phyloP scores from a whole-genome alignment of 1,284 basidiomycete species.

The Irpex sp. region DNA sequence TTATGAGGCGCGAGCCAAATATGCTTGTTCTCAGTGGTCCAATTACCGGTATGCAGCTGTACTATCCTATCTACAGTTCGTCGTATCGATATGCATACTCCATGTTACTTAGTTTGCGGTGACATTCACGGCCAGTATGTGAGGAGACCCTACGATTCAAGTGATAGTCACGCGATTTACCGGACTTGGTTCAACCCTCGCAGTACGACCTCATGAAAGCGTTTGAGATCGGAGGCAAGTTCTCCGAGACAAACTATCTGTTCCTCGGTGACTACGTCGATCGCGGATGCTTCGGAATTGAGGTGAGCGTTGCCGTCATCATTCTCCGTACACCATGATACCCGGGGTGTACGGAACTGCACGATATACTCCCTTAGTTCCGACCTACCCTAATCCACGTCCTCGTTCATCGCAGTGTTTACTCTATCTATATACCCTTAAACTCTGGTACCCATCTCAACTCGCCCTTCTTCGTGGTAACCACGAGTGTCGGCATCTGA shows the following conservation, averaged over 20 bases:
- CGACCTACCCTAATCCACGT: background rate
- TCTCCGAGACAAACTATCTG: constrained; percentile 87
- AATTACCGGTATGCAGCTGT: constrained; percentile 71
- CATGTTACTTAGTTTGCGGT: constrained; percentile 70
- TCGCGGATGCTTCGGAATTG: constrained; percentile 93
- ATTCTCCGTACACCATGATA: no score
- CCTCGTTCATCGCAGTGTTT: constrained; percentile 17
- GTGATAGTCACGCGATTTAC: background rate
- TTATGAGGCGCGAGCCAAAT: constrained; percentile 83
- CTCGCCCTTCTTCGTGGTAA: constrained; percentile 28
- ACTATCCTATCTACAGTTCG: constrained; percentile 2
- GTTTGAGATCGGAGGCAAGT: constrained; percentile 92
- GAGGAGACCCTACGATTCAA: constrained; percentile 31
- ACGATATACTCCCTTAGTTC: background rate
- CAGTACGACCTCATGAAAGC: constrained; percentile 98
- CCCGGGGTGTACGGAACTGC: no score
- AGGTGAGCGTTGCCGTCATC: constrained; percentile 46
- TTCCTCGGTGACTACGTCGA: constrained; percentile 99
- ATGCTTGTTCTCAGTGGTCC: constrained; percentile 86
- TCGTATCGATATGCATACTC: background rate
- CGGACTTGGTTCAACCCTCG: constrained; percentile 12
- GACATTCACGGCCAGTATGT: constrained; percentile 99
- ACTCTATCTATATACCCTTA: constrained; percentile 26
- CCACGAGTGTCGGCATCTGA: constrained; percentile 30
- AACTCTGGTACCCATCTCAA: constrained; percentile 26